Evolutionary conservation across 306 rosid species (phyloP), one percentile per base, ranked within the genome.

Genomic region (Aeschynomene evenia): DNA sequence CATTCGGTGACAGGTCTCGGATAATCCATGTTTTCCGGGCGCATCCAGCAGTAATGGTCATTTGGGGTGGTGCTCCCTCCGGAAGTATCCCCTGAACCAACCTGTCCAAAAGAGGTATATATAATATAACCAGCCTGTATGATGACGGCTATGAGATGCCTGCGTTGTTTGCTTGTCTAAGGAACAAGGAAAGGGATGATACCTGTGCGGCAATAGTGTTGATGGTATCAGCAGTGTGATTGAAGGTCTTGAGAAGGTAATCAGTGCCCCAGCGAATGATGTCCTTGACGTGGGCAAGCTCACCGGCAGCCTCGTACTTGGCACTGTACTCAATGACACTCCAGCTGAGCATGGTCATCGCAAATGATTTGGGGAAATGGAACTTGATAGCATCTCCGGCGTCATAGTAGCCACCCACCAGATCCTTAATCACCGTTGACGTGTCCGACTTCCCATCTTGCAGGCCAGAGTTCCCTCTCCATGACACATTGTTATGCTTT

Each of bases 261-360:
- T 90, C 96, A 26, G 86, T 76, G 0, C 96, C 96, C 93, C 93
- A 90, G 74, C 87, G 87, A 13, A 90, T 90, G 6, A 90, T 70
- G 0, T 90, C 96, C 72, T 87, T 90, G 1, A 80, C 81, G 50
- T 90, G 94, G 45, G 66, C 68, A 14, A 90, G 91, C 24, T 87
- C 89, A 12, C 91, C 91, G 5, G 94, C 86, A 40, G 93, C 96
- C 75, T 90, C 89, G 15, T 90, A 90, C 63, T 87, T 90, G 10
- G 85, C 84, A 18, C 91, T 90, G 82, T 90, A 90, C 66, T 90
- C 96, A 4, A 90, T 83, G 2, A 90, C 96, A 22, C 94, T 90
- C 96, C 96, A 90, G 62, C 96, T 90, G 58, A 90, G 67, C 94
- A 90, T 78, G 64, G 96, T 90, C 81, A 90, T 80, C 43, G 96